Conservation (phyloP, 352 stramenopile genomes). For the Pythium dissotocum region DNA sequence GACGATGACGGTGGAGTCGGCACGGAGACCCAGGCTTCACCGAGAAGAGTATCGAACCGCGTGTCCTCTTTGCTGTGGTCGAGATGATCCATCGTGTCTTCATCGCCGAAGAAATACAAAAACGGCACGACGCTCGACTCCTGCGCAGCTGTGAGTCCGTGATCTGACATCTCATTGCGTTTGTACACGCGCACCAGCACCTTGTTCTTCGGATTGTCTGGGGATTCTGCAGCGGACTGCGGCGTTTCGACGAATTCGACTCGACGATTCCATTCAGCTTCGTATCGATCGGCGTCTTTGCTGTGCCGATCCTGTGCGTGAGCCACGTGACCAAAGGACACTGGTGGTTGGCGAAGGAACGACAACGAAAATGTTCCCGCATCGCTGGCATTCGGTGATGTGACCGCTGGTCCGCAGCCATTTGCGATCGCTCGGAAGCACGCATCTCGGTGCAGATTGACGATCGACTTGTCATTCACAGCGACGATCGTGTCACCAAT, state of each 20-base stretch:
- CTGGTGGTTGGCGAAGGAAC: slow-evolving; percentile 61
- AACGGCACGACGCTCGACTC: slow-evolving; percentile 87
- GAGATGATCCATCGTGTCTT: slow-evolving; percentile 85
- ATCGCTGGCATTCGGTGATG: slow-evolving; percentile 17
- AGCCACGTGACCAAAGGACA: slow-evolving; percentile 24
- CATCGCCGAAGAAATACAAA: slow-evolving; percentile 87
- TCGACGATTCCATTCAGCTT: slow-evolving; percentile 83
- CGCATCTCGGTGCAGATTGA: slow-evolving; percentile 79
- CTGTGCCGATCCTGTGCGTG: slow-evolving; percentile 2
- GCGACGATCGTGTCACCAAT: slow-evolving; percentile 82
- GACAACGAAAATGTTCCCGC: slow-evolving; percentile 57
- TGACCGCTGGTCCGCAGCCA: slow-evolving; percentile 37
- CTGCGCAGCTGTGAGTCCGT: slow-evolving; percentile 71
- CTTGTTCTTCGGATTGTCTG: slow-evolving; percentile 32
- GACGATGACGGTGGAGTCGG: slow-evolving; percentile 28
- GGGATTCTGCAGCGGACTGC: slow-evolving; percentile 5
- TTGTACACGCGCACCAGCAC: slow-evolving; percentile 77
- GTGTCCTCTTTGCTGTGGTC: slow-evolving; percentile 87
- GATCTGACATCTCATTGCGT: slow-evolving; percentile 71
- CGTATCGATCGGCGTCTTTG: slow-evolving; percentile 35
- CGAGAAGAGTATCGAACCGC: slow-evolving; percentile 72
- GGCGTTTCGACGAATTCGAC: slow-evolving; percentile 73
- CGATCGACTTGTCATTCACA: slow-evolving; percentile 76
- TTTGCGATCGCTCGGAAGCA: slow-evolving; percentile 79
- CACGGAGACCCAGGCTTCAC: slow-evolving; percentile 77